Percentiles rank a stretch among this genome's conserved stretches.
Conservation (phyloP, 306 rosid species). For the Cicer chorassanicum region DNA sequence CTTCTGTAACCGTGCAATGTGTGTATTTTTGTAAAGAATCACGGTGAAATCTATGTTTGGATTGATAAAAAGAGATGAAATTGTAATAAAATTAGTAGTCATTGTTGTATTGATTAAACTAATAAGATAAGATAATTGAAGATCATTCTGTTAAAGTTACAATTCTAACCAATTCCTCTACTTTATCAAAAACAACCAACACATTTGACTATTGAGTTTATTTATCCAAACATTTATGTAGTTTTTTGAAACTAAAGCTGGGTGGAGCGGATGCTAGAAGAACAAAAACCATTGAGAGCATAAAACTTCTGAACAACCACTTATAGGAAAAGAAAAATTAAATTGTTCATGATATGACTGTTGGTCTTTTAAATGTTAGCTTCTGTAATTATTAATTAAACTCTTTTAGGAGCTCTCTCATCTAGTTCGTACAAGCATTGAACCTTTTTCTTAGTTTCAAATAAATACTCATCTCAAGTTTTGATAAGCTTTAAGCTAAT, state of each 20-base stretch:
- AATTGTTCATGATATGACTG: neutral
- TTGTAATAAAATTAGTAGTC: neutral
- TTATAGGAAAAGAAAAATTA: neutral
- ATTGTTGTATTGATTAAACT: neutral
- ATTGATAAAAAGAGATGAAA: neutral
- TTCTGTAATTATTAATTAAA: neutral
- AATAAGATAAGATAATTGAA: neutral
- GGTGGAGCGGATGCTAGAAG: neutral
- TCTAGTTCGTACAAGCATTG: neutral
- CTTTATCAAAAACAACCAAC: neutral
- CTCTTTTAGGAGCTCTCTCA: neutral
- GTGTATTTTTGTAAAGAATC: neutral
- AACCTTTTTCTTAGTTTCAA: neutral
- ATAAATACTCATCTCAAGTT: neutral
- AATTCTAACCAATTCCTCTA: neutral
- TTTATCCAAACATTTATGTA: neutral
- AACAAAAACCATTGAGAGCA: neutral
- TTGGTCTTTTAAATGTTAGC: neutral
- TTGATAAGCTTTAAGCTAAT: neutral
- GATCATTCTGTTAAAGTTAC: neutral
- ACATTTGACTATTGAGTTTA: neutral
- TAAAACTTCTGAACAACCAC: neutral
- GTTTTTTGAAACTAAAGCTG: constrained; percentile 6
- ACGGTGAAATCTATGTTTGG: neutral
- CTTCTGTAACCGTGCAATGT: neutral